Percentiles rank a stretch among this genome's conserved stretches.
These are phyloP conservation scores for Gypsophila paniculata DNA, from an alignment of 179 eudicot genomes.

Conservation along the genomic window DNA sequence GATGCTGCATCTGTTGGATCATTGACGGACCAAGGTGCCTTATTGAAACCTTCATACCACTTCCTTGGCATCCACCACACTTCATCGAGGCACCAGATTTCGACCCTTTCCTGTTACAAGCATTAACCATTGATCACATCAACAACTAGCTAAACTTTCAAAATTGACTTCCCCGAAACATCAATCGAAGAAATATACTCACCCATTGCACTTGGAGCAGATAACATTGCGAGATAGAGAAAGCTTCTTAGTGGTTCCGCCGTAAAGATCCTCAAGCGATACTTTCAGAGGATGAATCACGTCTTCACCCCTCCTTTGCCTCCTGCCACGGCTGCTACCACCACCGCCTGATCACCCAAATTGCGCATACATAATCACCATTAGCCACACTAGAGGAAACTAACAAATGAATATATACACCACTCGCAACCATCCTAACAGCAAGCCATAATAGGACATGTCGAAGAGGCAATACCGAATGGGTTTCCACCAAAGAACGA, in stretches of 20 bases:
- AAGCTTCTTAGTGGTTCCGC: constrained; percentile 38
- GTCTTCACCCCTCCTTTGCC: constrained; percentile 44
- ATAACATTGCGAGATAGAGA: constrained; percentile 42
- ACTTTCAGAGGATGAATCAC: constrained; percentile 38
- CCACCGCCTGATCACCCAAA: constrained; percentile 21
- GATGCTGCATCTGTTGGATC: constrained; percentile 62
- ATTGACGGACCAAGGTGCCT: constrained; percentile 63
- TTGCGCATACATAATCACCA: neutral
- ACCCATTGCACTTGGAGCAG: constrained; percentile 48
- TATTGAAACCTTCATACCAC: constrained; percentile 54
- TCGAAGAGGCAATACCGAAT: constrained; percentile 23
- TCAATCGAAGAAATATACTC: neutral
- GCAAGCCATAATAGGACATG: neutral
- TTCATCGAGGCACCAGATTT: constrained; percentile 63
- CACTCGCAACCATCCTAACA: neutral
- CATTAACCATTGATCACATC: neutral
- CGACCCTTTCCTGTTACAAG: constrained; percentile 46
- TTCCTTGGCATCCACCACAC: constrained; percentile 56
- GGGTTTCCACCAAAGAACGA: constrained; percentile 42
- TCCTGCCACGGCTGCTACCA: constrained; percentile 37
- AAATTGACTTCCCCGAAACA: neutral
- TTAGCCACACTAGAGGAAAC: neutral
- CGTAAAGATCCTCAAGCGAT: constrained; percentile 36
- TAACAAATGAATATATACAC: neutral
- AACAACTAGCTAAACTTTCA: neutral